Evolutionary conservation across 2,329 filamentous ascomycete genomes (phyloP), one percentile per base, ranked within the genome.

Genomic region (Phoma sp.): DNA sequence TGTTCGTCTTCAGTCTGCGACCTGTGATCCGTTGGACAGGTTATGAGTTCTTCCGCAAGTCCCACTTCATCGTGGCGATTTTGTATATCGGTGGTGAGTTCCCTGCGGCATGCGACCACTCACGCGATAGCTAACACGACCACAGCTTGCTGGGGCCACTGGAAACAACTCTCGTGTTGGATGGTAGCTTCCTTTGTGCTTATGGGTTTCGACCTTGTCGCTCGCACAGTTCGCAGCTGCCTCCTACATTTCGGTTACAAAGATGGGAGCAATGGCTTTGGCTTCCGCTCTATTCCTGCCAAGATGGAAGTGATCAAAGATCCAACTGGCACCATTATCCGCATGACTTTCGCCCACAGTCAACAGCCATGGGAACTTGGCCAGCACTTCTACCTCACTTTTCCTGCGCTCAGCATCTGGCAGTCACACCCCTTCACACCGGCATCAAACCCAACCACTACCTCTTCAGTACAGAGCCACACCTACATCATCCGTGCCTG

Each of bases 31-130:
- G 81, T 7, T 74, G 81, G 48, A 90, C 87, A 0, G 89, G 89
- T 1, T 90, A 92, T 72, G 89, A 92, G 64, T 86, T 88, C 74
- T 92, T 92, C 78, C 82, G 88, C 57, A 90, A 90, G 68, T 77
- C 82, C 0, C 89, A 92, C 68, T 90, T 90, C 63, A 77, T 91
- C 13, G 77, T 91, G 1, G 89, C 88, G 7, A 84, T 88, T 73
- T 71, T 91, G 6, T 92, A 90, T 71, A 82, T 91, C 7, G 89
- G 87, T 12, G 49, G 49, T 46, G 31, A 41, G 49, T 31, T 13
- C 17, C 12, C 1, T n/a, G 15, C 17, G n/a, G 6, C 29, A n/a
- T 17, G n/a, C 13, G 2, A 17, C 9, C 10, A 27, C 29, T 13
- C 1, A 12, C 7, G 9, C n/a, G 15, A 6, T n/a, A 4, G 41